These are phyloP conservation scores for Durusdinium trenchii DNA, from an alignment of 73 alveolate species.

Conservation along the genomic window DNA sequence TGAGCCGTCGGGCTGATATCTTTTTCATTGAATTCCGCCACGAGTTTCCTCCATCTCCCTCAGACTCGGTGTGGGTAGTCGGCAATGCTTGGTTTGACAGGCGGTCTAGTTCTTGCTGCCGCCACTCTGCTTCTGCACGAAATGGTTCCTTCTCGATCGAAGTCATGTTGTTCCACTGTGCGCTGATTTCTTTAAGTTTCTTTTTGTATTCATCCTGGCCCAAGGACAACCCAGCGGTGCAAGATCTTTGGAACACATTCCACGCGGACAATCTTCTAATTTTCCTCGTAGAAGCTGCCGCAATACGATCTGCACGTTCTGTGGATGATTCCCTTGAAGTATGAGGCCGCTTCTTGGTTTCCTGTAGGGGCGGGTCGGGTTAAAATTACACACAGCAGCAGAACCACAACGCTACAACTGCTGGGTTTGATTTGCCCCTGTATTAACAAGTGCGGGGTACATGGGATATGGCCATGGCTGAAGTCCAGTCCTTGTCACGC, in stretches of 20 bases:
- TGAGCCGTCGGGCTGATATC: not conserved
- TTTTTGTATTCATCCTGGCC: not conserved
- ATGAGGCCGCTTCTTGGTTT: not conserved
- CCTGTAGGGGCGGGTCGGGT: not conserved
- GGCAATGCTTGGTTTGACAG: not conserved
- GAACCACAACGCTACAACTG: not conserved
- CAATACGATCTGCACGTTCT: not conserved
- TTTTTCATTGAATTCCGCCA: conserved; percentile 45
- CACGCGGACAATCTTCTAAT: conserved; percentile 19
- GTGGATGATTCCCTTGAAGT: not conserved
- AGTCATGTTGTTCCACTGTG: not conserved
- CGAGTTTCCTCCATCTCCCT: not conserved
- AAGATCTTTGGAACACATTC: conserved; percentile 36
- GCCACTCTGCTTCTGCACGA: not conserved
- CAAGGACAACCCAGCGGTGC: not conserved
- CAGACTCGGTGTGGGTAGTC: not conserved
- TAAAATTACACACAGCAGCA: not conserved
- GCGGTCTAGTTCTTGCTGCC: not conserved
- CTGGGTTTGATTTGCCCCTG: not conserved
- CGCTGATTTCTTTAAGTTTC: not conserved
- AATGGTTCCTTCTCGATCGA: not conserved
- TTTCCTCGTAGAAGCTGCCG: not conserved
- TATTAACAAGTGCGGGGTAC: not conserved
- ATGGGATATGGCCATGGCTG: too few relatives aligned
- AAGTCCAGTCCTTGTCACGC: too few relatives aligned